Base-by-base conservation (phyloP, 805 yeast genomes). In the Deakozyma indianensis region DNA sequence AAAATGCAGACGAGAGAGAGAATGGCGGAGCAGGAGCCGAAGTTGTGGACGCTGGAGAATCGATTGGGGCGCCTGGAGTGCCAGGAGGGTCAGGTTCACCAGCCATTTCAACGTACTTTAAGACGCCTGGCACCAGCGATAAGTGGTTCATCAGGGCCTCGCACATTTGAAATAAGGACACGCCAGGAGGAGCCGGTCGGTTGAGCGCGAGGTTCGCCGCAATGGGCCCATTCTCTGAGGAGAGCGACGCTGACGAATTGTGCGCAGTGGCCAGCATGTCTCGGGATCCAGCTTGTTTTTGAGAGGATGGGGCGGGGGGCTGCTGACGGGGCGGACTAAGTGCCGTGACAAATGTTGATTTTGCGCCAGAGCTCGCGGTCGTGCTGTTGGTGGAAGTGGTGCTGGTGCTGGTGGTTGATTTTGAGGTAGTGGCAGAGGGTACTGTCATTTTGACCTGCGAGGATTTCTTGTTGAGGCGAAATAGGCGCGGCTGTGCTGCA, bases 1-100 rank as follows among this genome's bases (percentile, higher is more conserved):
- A 60, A 41, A 63, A 53, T 11, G 61, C 55, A 56, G 35, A 51
- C 57, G 20, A 54, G 45, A 49, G 48, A 57, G 48, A 51, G 57
- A 40, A 47, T 52, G 22, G 45, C 48, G 27, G 50, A 48, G 38
- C 45, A 45, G 43, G 87, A 83, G 14, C 51, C 78, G 68, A 11
- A 73, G 71, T 48, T 83, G 57, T 59, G 77, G 82, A 35, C 87
- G 81, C 29, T 71, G 73, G 71, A 86, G 70, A 18, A 80, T 87
- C 0, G 82, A 77, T 21, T 83, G 71, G 35, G 66, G 63, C 45
- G 73, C 75, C 28, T 86, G 61, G 48, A 80, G 63, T 47, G 64
- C 68, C 55, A 76, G 71, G 66, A 67, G 22, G 70, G 60, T 58
- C 92, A 78, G 32, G 83, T 73, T 59, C 79, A 78, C 58, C 75